phyloP scores from a whole-genome alignment of 805 yeast genomes.

The Candida anglica region DNA sequence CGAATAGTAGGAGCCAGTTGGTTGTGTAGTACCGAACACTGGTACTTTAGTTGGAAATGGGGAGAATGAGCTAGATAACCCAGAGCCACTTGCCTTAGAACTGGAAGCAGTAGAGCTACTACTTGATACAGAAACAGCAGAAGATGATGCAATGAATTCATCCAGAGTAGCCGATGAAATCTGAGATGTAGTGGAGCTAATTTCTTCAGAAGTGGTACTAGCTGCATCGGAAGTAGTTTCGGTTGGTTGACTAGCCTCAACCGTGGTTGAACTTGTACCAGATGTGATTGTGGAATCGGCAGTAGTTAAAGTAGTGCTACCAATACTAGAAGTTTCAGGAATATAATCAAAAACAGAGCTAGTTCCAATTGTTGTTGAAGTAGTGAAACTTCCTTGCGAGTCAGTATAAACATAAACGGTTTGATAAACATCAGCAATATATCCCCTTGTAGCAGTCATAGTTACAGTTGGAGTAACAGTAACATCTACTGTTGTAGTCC shows the following conservation, averaged over 20 bases:
- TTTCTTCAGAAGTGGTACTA: constrained; percentile 1
- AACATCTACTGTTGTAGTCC: constrained; percentile 17
- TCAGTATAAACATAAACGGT: constrained; percentile 28
- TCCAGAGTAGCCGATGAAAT: constrained; percentile 2
- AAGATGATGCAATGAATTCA: no score
- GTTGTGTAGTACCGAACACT: not conserved
- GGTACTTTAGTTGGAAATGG: no score
- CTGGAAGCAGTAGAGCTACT: constrained; percentile 5
- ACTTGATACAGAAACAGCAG: constrained; percentile 6
- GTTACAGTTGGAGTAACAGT: constrained; percentile 26
- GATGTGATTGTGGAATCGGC: not conserved
- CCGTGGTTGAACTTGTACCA: constrained; percentile 6
- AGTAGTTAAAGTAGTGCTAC: not conserved
- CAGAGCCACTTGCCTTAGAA: not conserved
- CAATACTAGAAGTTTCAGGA: not conserved
- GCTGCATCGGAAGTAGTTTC: constrained; percentile 2
- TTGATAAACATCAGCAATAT: constrained; percentile 20
- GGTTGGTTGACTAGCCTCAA: constrained; percentile 4
- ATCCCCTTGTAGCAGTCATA: constrained; percentile 27
- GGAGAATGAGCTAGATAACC: not conserved
- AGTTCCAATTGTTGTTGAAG: constrained; percentile 2
- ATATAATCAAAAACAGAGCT: constrained; percentile 1
- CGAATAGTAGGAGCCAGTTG: constrained; percentile 1
- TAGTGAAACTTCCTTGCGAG: constrained; percentile 25
- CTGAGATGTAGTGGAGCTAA: constrained; percentile 1